Conservation (phyloP, 495 filamentous ascomycete genomes). For the Xylaria acuta region DNA sequence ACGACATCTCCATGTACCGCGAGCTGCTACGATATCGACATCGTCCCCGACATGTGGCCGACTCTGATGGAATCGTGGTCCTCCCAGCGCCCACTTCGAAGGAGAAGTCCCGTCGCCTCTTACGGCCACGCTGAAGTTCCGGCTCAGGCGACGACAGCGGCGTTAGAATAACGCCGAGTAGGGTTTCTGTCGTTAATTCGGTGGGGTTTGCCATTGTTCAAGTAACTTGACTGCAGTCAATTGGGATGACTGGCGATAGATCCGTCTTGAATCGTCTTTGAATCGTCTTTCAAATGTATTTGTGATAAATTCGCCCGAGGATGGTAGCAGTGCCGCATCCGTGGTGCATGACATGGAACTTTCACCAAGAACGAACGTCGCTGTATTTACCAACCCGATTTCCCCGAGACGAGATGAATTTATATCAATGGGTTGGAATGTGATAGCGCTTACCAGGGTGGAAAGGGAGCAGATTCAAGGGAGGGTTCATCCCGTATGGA, state of each 20-base stretch:
- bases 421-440: conserved; percentile 2
- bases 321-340: background rate
- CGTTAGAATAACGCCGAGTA: conserved; percentile 37
- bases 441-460: background rate
- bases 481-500: background rate
- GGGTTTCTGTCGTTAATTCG: conserved; percentile 30
- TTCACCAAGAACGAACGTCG: background rate
- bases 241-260: background rate
- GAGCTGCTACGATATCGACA: conserved; percentile 47
- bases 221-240: conserved; percentile 20
- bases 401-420: background rate
- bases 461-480: conserved; percentile 10
- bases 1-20: conserved; percentile 37
- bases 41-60: conserved; percentile 48
- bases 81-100: conserved; percentile 29
- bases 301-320: background rate
- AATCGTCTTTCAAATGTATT: background rate
- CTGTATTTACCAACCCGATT: background rate
- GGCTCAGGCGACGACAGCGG: conserved; percentile 40
- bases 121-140: conserved; percentile 43
- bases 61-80: conserved; percentile 42
- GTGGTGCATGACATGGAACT: background rate
- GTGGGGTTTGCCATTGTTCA: conserved; percentile 8
- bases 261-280: background rate
- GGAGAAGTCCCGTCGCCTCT: conserved; percentile 40